Percentiles rank a stretch among this genome's conserved stretches.
phyloP scores from a whole-genome alignment of 805 yeast species.

The Metschnikowia gruessii region DNA sequence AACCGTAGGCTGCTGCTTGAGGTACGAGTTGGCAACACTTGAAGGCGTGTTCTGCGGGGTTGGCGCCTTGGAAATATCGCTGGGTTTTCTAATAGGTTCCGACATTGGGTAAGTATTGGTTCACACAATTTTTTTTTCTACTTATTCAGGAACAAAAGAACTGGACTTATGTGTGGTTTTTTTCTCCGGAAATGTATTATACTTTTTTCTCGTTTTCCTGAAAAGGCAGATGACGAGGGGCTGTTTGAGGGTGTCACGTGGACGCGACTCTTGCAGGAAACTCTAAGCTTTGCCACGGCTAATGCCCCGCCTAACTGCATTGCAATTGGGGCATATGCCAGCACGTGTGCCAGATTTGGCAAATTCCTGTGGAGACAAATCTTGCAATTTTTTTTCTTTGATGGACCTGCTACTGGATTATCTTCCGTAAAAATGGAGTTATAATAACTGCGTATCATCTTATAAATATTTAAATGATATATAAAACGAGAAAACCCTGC shows the following conservation, averaged over 20 bases:
- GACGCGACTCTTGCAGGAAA: slow-evolving; percentile 7
- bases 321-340: background rate
- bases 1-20: slow-evolving; percentile 56
- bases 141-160: background rate
- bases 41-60: slow-evolving; percentile 99
- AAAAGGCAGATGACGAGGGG: slow-evolving; percentile 8
- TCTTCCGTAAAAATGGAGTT: too few species aligned
- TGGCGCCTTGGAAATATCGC: slow-evolving; percentile 87
- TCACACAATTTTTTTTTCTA: background rate
- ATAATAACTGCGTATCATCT: too few species aligned
- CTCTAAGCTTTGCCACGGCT: background rate
- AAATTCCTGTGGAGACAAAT: background rate
- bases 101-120: slow-evolving; percentile 51
- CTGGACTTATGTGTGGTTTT: background rate
- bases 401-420: background rate
- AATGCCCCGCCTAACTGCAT: too few species aligned
- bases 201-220: slow-evolving; percentile 11
- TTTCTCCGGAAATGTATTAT: background rate
- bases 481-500: too few species aligned
- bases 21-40: slow-evolving; percentile 69
- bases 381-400: background rate
- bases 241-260: slow-evolving; percentile 8
- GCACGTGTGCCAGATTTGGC: background rate
- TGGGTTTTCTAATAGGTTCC: slow-evolving; percentile 77
- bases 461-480: too few species aligned